Conservation (phyloP, 805 yeast genomes). For the Candida schatavii region DNA sequence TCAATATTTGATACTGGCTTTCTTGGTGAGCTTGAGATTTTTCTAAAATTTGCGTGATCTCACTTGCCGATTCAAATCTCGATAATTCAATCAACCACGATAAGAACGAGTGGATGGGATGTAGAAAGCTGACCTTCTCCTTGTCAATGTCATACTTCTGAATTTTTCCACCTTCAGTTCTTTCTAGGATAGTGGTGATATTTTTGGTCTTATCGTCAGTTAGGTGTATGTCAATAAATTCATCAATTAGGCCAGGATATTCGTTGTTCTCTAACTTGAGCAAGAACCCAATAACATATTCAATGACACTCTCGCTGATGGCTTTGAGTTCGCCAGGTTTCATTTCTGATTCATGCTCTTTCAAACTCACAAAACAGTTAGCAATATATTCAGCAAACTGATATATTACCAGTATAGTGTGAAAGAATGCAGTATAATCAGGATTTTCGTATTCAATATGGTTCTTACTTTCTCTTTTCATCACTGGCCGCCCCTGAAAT, state of each 20-base stretch:
- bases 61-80: slow-evolving; percentile 19
- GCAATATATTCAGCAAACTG: slow-evolving; percentile 58
- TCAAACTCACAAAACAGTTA: slow-evolving; percentile 35
- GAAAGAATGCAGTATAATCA: slow-evolving; percentile 72
- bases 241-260: slow-evolving; percentile 26
- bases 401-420: slow-evolving; percentile 63
- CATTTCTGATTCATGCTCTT: slow-evolving; percentile 1
- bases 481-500: slow-evolving; percentile 75
- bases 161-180: slow-evolving; percentile 19
- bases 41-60: slow-evolving; percentile 19
- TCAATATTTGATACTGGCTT: neutral
- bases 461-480: slow-evolving; percentile 68
- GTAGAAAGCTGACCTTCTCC: slow-evolving; percentile 65
- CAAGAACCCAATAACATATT: slow-evolving; percentile 27
- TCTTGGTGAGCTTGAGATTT: slow-evolving; percentile 7
- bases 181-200: slow-evolving; percentile 17
- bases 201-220: slow-evolving; percentile 9
- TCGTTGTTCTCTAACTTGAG: slow-evolving; percentile 26
- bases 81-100: slow-evolving; percentile 68
- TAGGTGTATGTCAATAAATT: slow-evolving; percentile 24
- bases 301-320: slow-evolving; percentile 25
- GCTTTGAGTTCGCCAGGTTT: slow-evolving; percentile 6
- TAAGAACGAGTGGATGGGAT: slow-evolving; percentile 73
- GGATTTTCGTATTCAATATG: slow-evolving; percentile 92
- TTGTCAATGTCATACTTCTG: slow-evolving; percentile 24